phyloP scores from a whole-genome alignment of 2,329 filamentous ascomycete species.

The Stemphylium beticola region DNA sequence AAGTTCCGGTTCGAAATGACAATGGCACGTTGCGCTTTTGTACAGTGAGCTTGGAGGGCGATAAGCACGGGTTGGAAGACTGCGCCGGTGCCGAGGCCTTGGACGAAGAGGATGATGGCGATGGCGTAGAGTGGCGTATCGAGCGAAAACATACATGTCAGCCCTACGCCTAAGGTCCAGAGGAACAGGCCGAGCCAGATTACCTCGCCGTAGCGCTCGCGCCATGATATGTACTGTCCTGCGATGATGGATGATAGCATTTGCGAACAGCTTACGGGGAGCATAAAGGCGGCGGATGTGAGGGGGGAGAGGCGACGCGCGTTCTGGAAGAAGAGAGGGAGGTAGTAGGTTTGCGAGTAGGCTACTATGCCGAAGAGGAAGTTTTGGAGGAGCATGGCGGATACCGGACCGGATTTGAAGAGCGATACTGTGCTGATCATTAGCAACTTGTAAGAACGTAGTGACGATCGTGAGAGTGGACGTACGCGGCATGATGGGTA shows the following conservation, averaged over 20 bases:
- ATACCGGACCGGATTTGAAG: slow-evolving; percentile 61
- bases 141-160: slow-evolving; percentile 59
- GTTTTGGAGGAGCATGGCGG: slow-evolving; percentile 63
- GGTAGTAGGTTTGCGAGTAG: slow-evolving; percentile 65
- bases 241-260: slow-evolving; percentile 54
- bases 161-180: slow-evolving; percentile 60
- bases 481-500: slow-evolving; percentile 65
- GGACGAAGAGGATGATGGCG: slow-evolving; percentile 59
- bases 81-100: slow-evolving; percentile 55
- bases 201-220: slow-evolving; percentile 58
- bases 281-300: slow-evolving; percentile 58
- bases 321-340: slow-evolving; percentile 69
- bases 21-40: slow-evolving; percentile 64
- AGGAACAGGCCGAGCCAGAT: slow-evolving; percentile 55
- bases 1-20: slow-evolving; percentile 69
- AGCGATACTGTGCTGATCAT: slow-evolving; percentile 51
- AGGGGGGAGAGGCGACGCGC: slow-evolving; percentile 55
- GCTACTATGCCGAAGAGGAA: slow-evolving; percentile 67
- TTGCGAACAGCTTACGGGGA: slow-evolving; percentile 47
- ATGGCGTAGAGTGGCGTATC: slow-evolving; percentile 55
- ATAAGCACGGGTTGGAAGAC: slow-evolving; percentile 54
- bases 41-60: slow-evolving; percentile 56
- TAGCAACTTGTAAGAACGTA: not conserved
- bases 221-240: slow-evolving; percentile 64
- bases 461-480: not conserved